phyloP scores from a whole-genome alignment of 192 early-diverging fungal genomes.

The Coemansia sp. region DNA sequence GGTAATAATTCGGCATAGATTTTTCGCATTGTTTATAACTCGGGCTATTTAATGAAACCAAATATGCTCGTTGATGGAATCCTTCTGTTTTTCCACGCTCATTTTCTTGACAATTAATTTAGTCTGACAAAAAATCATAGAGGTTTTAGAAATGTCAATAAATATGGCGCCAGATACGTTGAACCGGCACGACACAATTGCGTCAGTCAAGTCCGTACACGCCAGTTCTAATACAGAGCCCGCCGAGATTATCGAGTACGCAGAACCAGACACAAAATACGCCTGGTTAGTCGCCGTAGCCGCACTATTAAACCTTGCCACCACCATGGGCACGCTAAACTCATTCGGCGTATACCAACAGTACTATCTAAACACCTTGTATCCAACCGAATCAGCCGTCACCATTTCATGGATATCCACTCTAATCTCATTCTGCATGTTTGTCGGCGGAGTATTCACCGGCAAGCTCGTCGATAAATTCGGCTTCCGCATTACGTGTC shows the following conservation, averaged over 20 bases:
- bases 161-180: neutral
- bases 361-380: slow-evolving; percentile 16
- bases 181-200: neutral
- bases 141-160: too few relatives aligned
- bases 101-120: neutral
- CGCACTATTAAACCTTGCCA: slow-evolving; percentile 6
- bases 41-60: neutral
- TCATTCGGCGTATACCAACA: slow-evolving; percentile 19
- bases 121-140: neutral
- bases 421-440: slow-evolving; percentile 26
- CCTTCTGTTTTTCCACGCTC: neutral
- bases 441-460: slow-evolving; percentile 17
- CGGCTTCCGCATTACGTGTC: slow-evolving; percentile 10
- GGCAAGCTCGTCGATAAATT: slow-evolving; percentile 11
- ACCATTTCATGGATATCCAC: slow-evolving; percentile 19
- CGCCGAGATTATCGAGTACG: slow-evolving; percentile 3
- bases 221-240: neutral
- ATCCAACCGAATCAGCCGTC: slow-evolving; percentile 4
- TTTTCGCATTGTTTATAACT: neutral
- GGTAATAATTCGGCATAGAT: neutral
- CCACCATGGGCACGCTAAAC: slow-evolving; percentile 20
- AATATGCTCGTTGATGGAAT: neutral
- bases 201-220: neutral
- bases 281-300: slow-evolving; percentile 13
- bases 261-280: slow-evolving; percentile 8